Percentiles rank a stretch among this genome's conserved stretches.
phyloP scores from a whole-genome alignment of 2,329 filamentous ascomycete genomes.

The Nemania serpens region DNA sequence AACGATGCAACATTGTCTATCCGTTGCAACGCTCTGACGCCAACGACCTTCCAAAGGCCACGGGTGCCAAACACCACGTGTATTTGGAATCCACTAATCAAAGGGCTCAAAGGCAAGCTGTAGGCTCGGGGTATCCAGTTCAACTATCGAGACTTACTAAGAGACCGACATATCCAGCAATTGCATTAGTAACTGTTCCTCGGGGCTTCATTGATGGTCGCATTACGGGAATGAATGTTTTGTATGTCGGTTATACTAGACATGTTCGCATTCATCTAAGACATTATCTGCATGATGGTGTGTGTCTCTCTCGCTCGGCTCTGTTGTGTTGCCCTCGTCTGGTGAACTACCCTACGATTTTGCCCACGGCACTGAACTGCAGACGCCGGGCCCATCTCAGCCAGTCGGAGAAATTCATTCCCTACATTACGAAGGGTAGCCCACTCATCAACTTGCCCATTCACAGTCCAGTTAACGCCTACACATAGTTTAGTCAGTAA shows the following conservation, averaged over 20 bases:
- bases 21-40: constrained; percentile 38
- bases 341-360: constrained; percentile 3
- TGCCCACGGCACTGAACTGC: constrained; percentile 15
- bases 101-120: not conserved
- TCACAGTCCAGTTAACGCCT: no score
- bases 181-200: constrained; percentile 2
- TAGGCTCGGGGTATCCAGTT: not conserved
- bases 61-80: constrained; percentile 21
- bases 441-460: no score
- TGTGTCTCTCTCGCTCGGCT: not conserved
- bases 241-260: not conserved
- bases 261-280: constrained; percentile 11
- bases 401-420: constrained; percentile 25
- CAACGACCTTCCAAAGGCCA: constrained; percentile 27
- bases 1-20: constrained; percentile 24
- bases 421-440: no score
- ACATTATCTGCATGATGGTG: not conserved
- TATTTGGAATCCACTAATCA: constrained; percentile 14
- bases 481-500: no score
- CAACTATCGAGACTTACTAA: constrained; percentile 2
- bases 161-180: not conserved
- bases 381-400: constrained; percentile 4
- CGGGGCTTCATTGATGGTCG: not conserved
- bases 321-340: constrained; percentile 15
- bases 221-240: not conserved